Conservation (phyloP, 129 eudicot species). For the Arctium minus region DNA sequence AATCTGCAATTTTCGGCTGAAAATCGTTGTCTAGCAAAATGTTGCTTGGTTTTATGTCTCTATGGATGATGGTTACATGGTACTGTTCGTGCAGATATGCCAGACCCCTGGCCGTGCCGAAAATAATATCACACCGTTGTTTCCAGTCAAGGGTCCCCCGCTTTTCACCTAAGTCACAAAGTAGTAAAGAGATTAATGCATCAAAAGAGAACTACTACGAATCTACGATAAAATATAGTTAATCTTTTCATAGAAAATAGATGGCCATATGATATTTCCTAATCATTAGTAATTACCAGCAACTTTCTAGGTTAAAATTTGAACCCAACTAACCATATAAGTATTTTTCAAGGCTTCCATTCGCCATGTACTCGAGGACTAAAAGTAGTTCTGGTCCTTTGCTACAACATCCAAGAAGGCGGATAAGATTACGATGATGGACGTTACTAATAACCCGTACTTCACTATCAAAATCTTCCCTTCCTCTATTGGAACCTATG, state of each 20-base stretch:
- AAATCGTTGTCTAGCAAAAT: slow-evolving; percentile 65
- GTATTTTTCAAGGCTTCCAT: slow-evolving; percentile 71
- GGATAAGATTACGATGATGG: slow-evolving; percentile 74
- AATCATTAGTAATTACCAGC: not conserved
- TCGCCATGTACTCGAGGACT: slow-evolving; percentile 71
- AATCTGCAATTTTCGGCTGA: slow-evolving; percentile 74
- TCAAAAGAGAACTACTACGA: not conserved
- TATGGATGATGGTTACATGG: slow-evolving; percentile 68
- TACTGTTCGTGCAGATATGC: slow-evolving; percentile 72
- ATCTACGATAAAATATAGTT: not conserved
- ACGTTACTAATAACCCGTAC: slow-evolving; percentile 69
- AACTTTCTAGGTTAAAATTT: not conserved
- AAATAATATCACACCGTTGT: slow-evolving; percentile 55
- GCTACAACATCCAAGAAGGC: slow-evolving; percentile 67
- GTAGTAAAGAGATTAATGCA: not conserved
- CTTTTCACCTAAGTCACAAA: slow-evolving; percentile 47
- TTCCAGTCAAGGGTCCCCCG: slow-evolving; percentile 54
- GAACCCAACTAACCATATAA: slow-evolving; percentile 45
- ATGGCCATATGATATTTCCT: not conserved
- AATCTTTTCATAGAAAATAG: not conserved
- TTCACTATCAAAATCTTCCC: slow-evolving; percentile 60
- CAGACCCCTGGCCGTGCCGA: slow-evolving; percentile 67
- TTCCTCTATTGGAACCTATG: slow-evolving; percentile 40
- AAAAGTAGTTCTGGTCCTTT: slow-evolving; percentile 59
- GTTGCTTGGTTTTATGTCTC: slow-evolving; percentile 78